Percentiles rank a stretch among this genome's conserved stretches.
phyloP scores from a whole-genome alignment of 1,139 yeast genomes.

The Nakaseomyces nivariensis region DNA sequence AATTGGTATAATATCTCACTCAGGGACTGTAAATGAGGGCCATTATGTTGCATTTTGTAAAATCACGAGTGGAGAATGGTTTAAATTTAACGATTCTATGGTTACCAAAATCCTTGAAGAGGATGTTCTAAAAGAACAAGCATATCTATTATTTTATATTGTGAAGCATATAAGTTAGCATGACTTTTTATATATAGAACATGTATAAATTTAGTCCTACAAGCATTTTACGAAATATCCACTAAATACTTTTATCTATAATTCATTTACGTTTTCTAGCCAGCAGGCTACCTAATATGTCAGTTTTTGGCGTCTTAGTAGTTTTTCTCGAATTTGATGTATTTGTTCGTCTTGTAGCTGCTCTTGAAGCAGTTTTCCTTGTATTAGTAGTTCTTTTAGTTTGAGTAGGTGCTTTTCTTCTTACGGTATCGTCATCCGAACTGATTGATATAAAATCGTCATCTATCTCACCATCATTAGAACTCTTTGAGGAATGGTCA shows the following conservation, averaged over 20 bases:
- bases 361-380: not conserved
- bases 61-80: conserved; percentile 67
- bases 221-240: not conserved
- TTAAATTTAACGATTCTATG: conserved; percentile 80
- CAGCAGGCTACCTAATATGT: conserved; percentile 19
- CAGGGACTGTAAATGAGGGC: conserved; percentile 89
- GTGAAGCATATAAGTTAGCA: conserved; percentile 23
- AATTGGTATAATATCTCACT: conserved; percentile 79
- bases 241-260: not conserved
- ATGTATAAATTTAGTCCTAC: not conserved
- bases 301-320: conserved; percentile 22
- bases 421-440: conserved; percentile 7
- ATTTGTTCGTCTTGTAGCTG: not conserved
- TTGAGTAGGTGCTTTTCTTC: not conserved
- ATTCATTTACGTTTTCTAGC: conserved; percentile 16
- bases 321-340: conserved; percentile 1
- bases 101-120: conserved; percentile 58
- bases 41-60: conserved; percentile 81
- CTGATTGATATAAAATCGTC: conserved; percentile 7
- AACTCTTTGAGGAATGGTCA: conserved; percentile 6
- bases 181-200: not conserved
- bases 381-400: not conserved
- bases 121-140: conserved; percentile 59
- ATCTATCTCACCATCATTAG: conserved; percentile 5
- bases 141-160: conserved; percentile 72